These are phyloP conservation scores for Fraxinus greggii DNA, from an alignment of 305 asterid genomes.

Conservation along the genomic window DNA sequence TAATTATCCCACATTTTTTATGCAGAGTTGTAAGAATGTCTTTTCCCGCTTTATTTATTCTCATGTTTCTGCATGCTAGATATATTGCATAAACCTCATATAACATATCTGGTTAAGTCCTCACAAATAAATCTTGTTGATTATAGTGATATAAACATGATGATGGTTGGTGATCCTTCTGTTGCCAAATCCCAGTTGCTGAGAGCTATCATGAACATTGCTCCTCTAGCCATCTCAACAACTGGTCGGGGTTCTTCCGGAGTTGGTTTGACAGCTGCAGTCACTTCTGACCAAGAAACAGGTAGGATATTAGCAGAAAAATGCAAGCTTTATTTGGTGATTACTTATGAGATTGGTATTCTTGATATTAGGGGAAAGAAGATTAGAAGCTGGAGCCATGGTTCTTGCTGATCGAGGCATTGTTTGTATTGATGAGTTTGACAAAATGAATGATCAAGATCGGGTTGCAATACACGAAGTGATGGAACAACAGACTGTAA, in stretches of 20 bases:
- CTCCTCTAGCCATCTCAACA: constrained; percentile 96
- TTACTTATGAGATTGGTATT: constrained; percentile 17
- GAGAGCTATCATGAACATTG: constrained; percentile 94
- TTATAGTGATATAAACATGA: constrained; percentile 90
- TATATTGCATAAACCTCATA: background rate
- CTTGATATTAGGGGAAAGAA: constrained; percentile 64
- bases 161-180: constrained; percentile 99
- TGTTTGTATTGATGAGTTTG: constrained; percentile 94
- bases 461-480: constrained; percentile 98
- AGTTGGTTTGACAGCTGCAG: constrained; percentile 99
- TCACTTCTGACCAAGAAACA: constrained; percentile 96
- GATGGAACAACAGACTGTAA: constrained; percentile 98
- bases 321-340: constrained; percentile 7
- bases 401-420: constrained; percentile 96
- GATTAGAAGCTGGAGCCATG: constrained; percentile 99
- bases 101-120: background rate
- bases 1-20: background rate
- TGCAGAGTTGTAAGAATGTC: constrained; percentile 16
- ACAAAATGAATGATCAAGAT: constrained; percentile 96
- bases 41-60: background rate
- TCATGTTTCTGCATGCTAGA: constrained; percentile 1
- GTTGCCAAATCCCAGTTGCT: constrained; percentile 96
- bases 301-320: constrained; percentile 44
- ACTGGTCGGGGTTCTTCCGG: constrained; percentile 99
- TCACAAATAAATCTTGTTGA: constrained; percentile 20